A percentile compares a stretch with the other conserved stretches of the same genome.
phyloP scores from a whole-genome alignment of 2,329 filamentous ascomycete genomes.

The Orbilia ellipsospora region DNA sequence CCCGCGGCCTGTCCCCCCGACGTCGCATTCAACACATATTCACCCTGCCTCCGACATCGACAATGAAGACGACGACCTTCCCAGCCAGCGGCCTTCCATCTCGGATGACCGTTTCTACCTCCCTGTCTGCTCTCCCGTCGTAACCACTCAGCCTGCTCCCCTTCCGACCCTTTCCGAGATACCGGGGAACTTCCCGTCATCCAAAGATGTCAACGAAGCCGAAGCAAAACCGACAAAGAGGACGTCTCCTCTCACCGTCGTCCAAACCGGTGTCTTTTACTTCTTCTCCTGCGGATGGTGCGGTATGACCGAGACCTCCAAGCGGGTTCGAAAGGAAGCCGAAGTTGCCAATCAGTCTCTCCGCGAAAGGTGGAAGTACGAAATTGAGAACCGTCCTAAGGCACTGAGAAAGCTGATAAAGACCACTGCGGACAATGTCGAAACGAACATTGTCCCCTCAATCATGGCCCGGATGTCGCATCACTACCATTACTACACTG shows the following conservation, averaged over 20 bases:
- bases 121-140: conserved; percentile 50
- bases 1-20: conserved; percentile 9
- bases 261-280: conserved; percentile 54
- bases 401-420: conserved; percentile 53
- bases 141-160: conserved; percentile 44
- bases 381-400: conserved; percentile 53
- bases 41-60: background rate
- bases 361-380: conserved; percentile 48
- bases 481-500: conserved; percentile 52
- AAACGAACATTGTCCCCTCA: conserved; percentile 52
- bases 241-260: conserved; percentile 44
- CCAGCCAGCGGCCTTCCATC: conserved; percentile 39
- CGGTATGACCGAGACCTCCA: conserved; percentile 52
- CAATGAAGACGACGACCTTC: conserved; percentile 9
- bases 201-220: conserved; percentile 41
- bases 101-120: conserved; percentile 54
- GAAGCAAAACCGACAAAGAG: conserved; percentile 45
- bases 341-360: conserved; percentile 44
- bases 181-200: conserved; percentile 44
- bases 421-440: conserved; percentile 50
- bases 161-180: conserved; percentile 37
- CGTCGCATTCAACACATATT: conserved; percentile 33
- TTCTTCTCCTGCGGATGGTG: conserved; percentile 56
- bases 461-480: conserved; percentile 53
- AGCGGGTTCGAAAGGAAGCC: conserved; percentile 49